Percentiles rank a stretch among this genome's conserved stretches.
Conservation (phyloP, 1,139 yeast species). For the Arxiozyma slooffiae region DNA sequence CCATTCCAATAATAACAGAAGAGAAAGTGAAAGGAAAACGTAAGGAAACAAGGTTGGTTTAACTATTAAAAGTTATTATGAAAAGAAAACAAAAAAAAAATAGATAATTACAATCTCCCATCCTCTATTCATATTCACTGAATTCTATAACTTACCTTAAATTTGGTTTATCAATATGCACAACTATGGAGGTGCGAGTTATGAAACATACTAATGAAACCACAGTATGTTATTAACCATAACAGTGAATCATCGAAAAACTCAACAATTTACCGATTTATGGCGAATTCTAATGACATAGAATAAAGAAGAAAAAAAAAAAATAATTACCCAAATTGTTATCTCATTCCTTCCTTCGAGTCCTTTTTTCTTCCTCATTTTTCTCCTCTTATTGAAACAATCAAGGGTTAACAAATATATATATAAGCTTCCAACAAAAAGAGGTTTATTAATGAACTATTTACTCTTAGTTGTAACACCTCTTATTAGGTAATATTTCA, state of each 20-base stretch:
- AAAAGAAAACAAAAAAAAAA: not conserved
- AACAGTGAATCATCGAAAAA: slow-evolving; percentile 13
- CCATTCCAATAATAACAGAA: not conserved
- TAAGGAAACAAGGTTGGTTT: not conserved
- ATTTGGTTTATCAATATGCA: slow-evolving; percentile 10
- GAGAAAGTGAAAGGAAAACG: not conserved
- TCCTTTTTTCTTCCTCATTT: not conserved
- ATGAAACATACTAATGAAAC: slow-evolving; percentile 11
- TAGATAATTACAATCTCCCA: not conserved
- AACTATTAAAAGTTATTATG: not conserved
- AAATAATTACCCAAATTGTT: not conserved
- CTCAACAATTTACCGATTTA: slow-evolving; percentile 11
- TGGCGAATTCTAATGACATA: slow-evolving; percentile 6
- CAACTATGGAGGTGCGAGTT: slow-evolving; percentile 26
- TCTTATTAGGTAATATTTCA: not conserved
- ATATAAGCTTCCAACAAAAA: not conserved
- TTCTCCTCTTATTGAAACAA: not conserved
- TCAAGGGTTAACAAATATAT: not conserved
- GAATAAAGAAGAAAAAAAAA: not conserved
- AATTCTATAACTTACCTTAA: slow-evolving; percentile 10
- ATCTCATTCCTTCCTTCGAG: not conserved
- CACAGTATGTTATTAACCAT: slow-evolving; percentile 19
- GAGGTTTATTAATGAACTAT: not conserved
- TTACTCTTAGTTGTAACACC: not conserved
- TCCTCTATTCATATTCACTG: not conserved